These are phyloP conservation scores for Strobilomyces dryophilus DNA, from an alignment of 768 basidiomycete genomes.

Conservation along the genomic window DNA sequence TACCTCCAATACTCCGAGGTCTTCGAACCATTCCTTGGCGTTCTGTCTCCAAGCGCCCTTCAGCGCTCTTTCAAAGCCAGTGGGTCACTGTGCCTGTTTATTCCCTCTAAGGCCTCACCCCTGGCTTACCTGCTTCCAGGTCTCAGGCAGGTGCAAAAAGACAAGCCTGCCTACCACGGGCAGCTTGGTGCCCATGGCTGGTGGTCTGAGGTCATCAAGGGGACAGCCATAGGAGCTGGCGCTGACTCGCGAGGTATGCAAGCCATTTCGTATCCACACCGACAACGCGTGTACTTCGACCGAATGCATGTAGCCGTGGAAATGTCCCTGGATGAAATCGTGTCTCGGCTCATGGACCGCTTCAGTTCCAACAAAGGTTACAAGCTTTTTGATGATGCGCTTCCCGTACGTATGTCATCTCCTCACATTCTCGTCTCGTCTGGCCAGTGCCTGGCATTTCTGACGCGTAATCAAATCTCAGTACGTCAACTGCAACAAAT, in stretches of 20 bases:
- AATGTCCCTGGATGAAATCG: conserved; percentile 49
- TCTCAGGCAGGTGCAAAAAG: conserved; percentile 49
- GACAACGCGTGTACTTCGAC: conserved; percentile 19
- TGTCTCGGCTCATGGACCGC: conserved; percentile 53
- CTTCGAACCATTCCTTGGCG: conserved; percentile 66
- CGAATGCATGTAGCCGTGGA: conserved; percentile 45
- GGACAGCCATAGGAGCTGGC: conserved; percentile 73
- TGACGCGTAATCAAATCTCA: conserved; percentile 19
- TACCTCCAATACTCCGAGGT: conserved; percentile 57
- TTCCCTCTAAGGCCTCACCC: neutral
- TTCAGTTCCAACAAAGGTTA: conserved; percentile 76
- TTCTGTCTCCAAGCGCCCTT: conserved; percentile 48
- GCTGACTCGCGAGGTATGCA: conserved; percentile 52
- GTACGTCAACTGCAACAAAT: conserved; percentile 44
- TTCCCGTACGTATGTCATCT: conserved; percentile 39
- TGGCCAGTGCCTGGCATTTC: neutral
- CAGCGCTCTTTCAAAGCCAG: conserved; percentile 59
- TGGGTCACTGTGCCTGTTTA: conserved; percentile 17
- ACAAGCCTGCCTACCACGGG: conserved; percentile 52
- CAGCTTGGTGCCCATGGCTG: conserved; percentile 49
- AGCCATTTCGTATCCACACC: conserved; percentile 11
- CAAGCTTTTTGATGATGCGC: conserved; percentile 50
- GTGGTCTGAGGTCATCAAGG: conserved; percentile 77
- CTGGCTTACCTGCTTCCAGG: conserved; percentile 29
- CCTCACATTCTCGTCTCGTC: neutral